Evolutionary conservation across 2,329 filamentous ascomycete species (phyloP).

Genomic region (Fusarium heterosporum): DNA sequence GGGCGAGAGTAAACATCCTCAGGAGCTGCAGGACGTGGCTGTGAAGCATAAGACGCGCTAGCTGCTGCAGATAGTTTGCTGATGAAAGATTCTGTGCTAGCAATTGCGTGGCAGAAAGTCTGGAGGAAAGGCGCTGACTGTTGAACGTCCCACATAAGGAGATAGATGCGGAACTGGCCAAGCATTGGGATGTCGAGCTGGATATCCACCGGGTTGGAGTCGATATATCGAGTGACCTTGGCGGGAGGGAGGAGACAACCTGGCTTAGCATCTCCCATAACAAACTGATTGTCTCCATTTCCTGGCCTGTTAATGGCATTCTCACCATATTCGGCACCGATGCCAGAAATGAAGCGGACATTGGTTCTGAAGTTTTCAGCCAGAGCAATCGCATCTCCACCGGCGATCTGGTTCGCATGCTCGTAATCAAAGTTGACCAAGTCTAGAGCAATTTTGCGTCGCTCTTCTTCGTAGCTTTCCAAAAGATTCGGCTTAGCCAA

Average conservation of each 20-base stretch:
- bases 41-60: conserved; percentile 69
- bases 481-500: conserved; percentile 67
- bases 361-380: conserved; percentile 77
- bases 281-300: conserved; percentile 52
- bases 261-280: conserved; percentile 63
- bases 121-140: conserved; percentile 68
- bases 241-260: conserved; percentile 72
- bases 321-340: conserved; percentile 71
- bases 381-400: conserved; percentile 71
- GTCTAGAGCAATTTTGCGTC: conserved; percentile 70
- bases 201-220: conserved; percentile 81
- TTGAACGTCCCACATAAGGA: conserved; percentile 73
- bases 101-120: conserved; percentile 67
- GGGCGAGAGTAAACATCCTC: conserved; percentile 75
- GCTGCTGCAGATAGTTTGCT: conserved; percentile 70
- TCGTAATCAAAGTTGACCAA: conserved; percentile 70
- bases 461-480: conserved; percentile 71
- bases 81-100: conserved; percentile 64
- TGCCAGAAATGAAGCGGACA: conserved; percentile 78
- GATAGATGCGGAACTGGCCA: conserved; percentile 80
- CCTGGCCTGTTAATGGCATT: conserved; percentile 62
- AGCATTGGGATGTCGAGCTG: conserved; percentile 83
- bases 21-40: conserved; percentile 67
- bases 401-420: conserved; percentile 68
- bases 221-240: conserved; percentile 78